Evolutionary conservation across 495 filamentous ascomycete species (phyloP).

Genomic region (Wilcoxina mikolae): DNA sequence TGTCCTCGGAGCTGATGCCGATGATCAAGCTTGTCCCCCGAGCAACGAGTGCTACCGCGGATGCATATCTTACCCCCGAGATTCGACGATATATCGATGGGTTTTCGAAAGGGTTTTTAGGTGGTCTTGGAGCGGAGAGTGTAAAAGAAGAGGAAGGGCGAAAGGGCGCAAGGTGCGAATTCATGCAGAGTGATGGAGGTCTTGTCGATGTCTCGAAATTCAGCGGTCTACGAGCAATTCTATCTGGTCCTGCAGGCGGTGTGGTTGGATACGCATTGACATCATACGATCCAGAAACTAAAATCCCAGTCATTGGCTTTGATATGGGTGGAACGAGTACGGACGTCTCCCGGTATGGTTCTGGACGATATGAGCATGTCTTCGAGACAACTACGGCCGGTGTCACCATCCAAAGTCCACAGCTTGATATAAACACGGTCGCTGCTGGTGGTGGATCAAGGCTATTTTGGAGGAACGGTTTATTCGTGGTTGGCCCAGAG

Average conservation of each 20-base stretch:
- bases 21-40: constrained; percentile 86
- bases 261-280: constrained; percentile 92
- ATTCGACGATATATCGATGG: constrained; percentile 92
- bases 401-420: constrained; percentile 85
- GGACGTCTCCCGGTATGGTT: constrained; percentile 82
- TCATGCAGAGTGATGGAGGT: constrained; percentile 77
- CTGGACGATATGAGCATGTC: constrained; percentile 84
- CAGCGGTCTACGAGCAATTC: constrained; percentile 58
- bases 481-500: constrained; percentile 94
- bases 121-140: constrained; percentile 52
- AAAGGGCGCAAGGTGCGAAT: constrained; percentile 52
- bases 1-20: constrained; percentile 69
- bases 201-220: constrained; percentile 62
- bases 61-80: constrained; percentile 89
- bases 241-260: constrained; percentile 68
- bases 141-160: constrained; percentile 43
- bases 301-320: constrained; percentile 86
- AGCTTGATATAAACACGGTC: constrained; percentile 96
- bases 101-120: constrained; percentile 61
- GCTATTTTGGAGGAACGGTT: constrained; percentile 76
- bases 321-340: constrained; percentile 92
- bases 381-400: constrained; percentile 96
- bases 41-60: constrained; percentile 83
- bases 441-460: constrained; percentile 86
- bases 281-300: constrained; percentile 72